These are phyloP conservation scores for Alternaria panax DNA, from an alignment of 2,329 filamentous ascomycete species.

Conservation along the genomic window DNA sequence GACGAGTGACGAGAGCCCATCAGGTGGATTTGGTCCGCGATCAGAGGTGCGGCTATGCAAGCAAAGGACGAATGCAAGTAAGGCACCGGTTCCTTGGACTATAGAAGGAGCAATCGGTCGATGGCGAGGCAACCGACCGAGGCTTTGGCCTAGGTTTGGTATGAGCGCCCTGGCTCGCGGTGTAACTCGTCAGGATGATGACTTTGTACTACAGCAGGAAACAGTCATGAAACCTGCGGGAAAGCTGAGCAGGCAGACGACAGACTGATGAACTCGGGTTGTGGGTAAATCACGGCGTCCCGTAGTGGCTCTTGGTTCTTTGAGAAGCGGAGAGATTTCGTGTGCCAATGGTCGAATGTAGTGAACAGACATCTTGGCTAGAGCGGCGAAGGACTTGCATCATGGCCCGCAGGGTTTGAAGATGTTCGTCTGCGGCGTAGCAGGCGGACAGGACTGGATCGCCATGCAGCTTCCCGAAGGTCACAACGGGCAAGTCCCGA, in stretches of 20 bases:
- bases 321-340: not conserved
- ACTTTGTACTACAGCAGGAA: constrained; percentile 12
- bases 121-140: not conserved
- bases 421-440: constrained; percentile 8
- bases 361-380: not conserved
- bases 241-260: not conserved
- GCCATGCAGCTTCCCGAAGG: constrained; percentile 13
- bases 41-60: constrained; percentile 4
- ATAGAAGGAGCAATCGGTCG: constrained; percentile 6
- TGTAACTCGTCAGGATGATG: constrained; percentile 7
- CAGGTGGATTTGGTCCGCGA: constrained; percentile 1
- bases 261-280: constrained; percentile 2
- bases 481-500: constrained; percentile 6
- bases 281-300: constrained; percentile 4
- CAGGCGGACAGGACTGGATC: constrained; percentile 3
- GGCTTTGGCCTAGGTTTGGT: not conserved
- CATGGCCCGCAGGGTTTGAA: not conserved
- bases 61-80: constrained; percentile 1
- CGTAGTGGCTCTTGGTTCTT: not conserved
- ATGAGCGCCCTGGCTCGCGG: constrained; percentile 1
- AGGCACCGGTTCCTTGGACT: not conserved
- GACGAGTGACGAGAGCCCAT: constrained; percentile 6
- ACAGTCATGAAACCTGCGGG: constrained; percentile 14
- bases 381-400: constrained; percentile 1
- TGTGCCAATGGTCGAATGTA: not conserved